phyloP scores from a whole-genome alignment of 1,284 basidiomycete genomes.

The Heterobasidion parviporum region DNA sequence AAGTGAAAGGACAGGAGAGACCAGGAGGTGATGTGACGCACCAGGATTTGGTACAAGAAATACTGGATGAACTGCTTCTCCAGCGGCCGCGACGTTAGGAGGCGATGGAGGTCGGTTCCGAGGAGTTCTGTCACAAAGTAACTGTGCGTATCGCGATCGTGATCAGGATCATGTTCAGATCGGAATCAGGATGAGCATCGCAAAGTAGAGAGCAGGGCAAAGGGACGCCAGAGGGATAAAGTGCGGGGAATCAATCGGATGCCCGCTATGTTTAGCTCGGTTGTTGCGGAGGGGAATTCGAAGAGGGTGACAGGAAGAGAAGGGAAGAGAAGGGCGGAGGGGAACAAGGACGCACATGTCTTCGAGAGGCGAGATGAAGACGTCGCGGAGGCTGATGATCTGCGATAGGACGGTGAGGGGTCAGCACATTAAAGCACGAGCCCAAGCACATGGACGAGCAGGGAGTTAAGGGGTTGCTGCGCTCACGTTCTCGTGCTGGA shows the following conservation, averaged over 20 bases:
- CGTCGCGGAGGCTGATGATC: constrained; percentile 98
- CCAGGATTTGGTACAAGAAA: constrained; percentile 97
- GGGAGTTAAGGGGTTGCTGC: background rate
- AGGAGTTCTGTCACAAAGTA: constrained; percentile 99
- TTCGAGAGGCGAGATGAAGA: constrained; percentile 98
- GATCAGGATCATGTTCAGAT: no score
- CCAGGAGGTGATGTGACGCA: constrained; percentile 26
- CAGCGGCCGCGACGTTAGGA: constrained; percentile 91
- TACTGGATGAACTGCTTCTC: constrained; percentile 99
- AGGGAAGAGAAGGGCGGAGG: background rate
- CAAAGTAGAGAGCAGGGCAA: no score
- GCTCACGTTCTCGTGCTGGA: constrained; percentile 94
- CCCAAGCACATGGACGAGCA: background rate
- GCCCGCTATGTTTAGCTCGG: no score
- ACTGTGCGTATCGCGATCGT: constrained; percentile 26
- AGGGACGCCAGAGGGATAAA: background rate
- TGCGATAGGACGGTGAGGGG: constrained; percentile 22
- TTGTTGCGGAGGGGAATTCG: no score
- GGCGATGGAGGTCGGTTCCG: constrained; percentile 94
- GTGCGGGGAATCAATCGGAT: background rate
- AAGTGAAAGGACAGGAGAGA: background rate
- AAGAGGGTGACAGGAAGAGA: constrained; percentile 3
- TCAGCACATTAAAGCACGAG: background rate
- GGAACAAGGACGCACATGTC: constrained; percentile 64
- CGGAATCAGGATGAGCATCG: no score